Percentiles rank a stretch among this genome's conserved stretches.
phyloP scores from a whole-genome alignment of 352 stramenopile genomes.

The Vaucheria bursata region DNA sequence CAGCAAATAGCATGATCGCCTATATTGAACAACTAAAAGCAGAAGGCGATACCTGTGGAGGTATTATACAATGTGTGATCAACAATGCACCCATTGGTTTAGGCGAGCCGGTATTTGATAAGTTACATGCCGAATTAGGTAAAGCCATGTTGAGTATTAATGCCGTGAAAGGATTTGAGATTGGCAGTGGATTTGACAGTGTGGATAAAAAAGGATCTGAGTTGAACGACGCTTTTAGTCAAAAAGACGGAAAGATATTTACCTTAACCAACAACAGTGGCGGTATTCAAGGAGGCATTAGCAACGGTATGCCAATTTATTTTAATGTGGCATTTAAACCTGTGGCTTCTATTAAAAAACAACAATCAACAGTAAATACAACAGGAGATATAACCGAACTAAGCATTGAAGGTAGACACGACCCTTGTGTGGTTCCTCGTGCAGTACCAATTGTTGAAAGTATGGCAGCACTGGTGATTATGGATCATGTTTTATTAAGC shows the following conservation, averaged over 20 bases:
- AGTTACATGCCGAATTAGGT: neutral
- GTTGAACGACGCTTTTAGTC: neutral
- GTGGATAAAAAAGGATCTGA: neutral
- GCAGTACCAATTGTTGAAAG: neutral
- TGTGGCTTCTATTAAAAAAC: neutral
- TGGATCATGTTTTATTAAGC: too few species aligned
- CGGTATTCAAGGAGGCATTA: neutral
- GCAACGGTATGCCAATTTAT: neutral
- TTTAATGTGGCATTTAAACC: neutral
- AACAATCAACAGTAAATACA: neutral
- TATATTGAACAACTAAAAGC: neutral
- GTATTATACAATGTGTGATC: neutral
- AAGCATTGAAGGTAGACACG: neutral
- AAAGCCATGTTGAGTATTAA: slow-evolving; percentile 4
- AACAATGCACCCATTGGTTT: neutral
- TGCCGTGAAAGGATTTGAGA: neutral
- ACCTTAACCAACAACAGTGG: neutral
- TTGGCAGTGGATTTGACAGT: neutral
- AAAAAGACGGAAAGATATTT: neutral
- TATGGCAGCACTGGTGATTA: neutral
- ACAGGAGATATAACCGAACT: neutral
- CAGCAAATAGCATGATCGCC: neutral
- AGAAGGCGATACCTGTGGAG: neutral
- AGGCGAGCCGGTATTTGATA: neutral
- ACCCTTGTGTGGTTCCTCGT: neutral